Base-by-base conservation (phyloP, 2,329 filamentous ascomycete species). In the Fusarium citri region DNA sequence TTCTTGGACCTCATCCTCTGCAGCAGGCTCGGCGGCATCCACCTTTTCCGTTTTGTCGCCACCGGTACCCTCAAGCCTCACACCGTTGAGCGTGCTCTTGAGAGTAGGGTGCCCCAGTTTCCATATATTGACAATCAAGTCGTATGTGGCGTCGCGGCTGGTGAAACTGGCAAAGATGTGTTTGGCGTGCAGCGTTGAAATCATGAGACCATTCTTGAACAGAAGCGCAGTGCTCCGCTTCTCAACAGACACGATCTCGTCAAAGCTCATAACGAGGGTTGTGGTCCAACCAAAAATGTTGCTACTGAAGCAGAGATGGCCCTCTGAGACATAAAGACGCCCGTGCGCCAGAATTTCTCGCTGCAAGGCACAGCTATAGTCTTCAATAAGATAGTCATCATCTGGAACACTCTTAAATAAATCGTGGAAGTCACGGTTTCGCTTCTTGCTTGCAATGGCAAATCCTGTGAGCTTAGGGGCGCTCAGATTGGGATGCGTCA, bases 211-310 rank as follows among this genome's bases (percentile, higher is more conserved):
- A 77, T 99, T 99, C 64, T 97, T 97, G 81, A 99, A 98, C 3
- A 99, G 86, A 64, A 99, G 86, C 1, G 96, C 96, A 0, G 96
- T 99, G 78, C 91, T 98, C 79, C 97, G 92, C 83, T 98, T 98
- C 81, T 99, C 96, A 10, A 99, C 92, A 1, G 95, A 94, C 22
- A 98, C 93, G 61, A 99, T 93, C 80, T 99, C 96, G 77, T 99
- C 96, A 78, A 99, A 99, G 79, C 94, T 97, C 83, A 99, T 97
- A 55, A 99, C 95, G 43, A 99, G 84, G 2, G 96, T 99, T 0
- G 96, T 99, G 23, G 97, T 92, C 96, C 96, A 99, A 56, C 96
- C 96, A 48, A 99, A 88, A 71, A 99, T 99, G 78, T 99, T 99
- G 84, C 96, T 98, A 76, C 94, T 98, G 81, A 99, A 99, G 83